These are phyloP conservation scores for Cryptosporidium canis DNA, from an alignment of 169 alveolate genomes.

Conservation along the genomic window DNA sequence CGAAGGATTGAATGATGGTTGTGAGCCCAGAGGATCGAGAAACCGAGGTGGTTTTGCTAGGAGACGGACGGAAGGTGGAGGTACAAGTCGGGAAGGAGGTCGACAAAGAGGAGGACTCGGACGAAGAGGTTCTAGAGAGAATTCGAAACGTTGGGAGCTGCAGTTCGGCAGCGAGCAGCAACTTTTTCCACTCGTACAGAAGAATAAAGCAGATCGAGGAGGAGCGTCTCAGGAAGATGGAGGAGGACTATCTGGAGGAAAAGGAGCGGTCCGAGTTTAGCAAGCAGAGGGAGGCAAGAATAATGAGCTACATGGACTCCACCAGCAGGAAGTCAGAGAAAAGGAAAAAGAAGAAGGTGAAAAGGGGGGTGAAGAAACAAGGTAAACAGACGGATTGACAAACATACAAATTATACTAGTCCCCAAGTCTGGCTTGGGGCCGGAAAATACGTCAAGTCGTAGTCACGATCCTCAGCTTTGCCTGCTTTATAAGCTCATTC, in stretches of 20 bases:
- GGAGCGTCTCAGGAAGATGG: slow-evolving; percentile 75
- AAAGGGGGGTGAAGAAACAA: background rate
- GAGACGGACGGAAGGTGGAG: slow-evolving; percentile 28
- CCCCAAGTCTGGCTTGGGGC: too few relatives aligned
- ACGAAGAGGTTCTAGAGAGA: slow-evolving; percentile 12
- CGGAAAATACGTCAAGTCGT: slow-evolving; percentile 4
- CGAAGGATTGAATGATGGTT: background rate
- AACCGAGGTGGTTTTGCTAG: slow-evolving; percentile 5
- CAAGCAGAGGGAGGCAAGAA: slow-evolving; percentile 29
- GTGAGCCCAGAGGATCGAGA: background rate
- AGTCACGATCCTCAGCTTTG: slow-evolving; percentile 53
- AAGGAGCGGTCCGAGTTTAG: slow-evolving; percentile 59
- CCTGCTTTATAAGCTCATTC: slow-evolving; percentile 41
- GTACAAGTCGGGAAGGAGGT: background rate
- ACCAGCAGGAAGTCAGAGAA: slow-evolving; percentile 41
- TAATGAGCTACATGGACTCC: slow-evolving; percentile 2
- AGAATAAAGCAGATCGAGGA: slow-evolving; percentile 60
- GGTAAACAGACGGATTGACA: background rate
- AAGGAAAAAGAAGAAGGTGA: slow-evolving; percentile 39
- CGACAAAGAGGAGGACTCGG: background rate
- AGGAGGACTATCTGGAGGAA: slow-evolving; percentile 69
- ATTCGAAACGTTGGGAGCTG: slow-evolving; percentile 75
- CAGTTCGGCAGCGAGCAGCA: slow-evolving; percentile 79
- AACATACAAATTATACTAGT: background rate
- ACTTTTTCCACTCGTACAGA: slow-evolving; percentile 75